These are phyloP conservation scores for Typha latifolia DNA, from an alignment of 176 grass and related monocot species.

Conservation along the genomic window DNA sequence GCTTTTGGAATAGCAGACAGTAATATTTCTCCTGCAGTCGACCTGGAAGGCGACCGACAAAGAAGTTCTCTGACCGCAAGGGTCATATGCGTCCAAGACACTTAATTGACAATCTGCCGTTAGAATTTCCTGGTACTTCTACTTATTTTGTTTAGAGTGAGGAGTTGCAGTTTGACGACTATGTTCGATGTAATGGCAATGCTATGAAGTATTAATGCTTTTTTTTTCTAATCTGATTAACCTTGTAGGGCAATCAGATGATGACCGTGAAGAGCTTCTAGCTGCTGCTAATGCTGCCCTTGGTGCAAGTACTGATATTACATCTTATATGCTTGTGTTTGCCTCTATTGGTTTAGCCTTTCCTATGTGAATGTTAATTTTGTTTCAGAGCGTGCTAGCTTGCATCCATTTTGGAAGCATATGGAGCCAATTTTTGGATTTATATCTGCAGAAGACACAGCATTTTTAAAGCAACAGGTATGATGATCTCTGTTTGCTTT, in stretches of 20 bases:
- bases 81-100: constrained; percentile 45
- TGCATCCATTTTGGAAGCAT: constrained; percentile 37
- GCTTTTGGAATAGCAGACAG: constrained; percentile 8
- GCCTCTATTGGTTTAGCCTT: neutral
- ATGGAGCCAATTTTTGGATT: constrained; percentile 53
- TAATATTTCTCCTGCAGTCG: constrained; percentile 41
- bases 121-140: constrained; percentile 46
- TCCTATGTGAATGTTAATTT: constrained; percentile 14
- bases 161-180: too few relatives aligned
- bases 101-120: constrained; percentile 34
- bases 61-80: constrained; percentile 81
- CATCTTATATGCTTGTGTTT: constrained; percentile 16
- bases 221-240: constrained; percentile 18
- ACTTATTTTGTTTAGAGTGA: neutral
- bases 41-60: constrained; percentile 61
- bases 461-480: constrained; percentile 58
- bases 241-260: constrained; percentile 45
- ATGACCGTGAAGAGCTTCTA: constrained; percentile 55
- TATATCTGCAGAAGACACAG: constrained; percentile 43
- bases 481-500: constrained; percentile 13
- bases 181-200: neutral
- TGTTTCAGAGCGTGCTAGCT: constrained; percentile 35
- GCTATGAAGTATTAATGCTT: constrained; percentile 16
- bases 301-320: constrained; percentile 29
- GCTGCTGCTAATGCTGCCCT: constrained; percentile 49